Percentiles rank a stretch among this genome's conserved stretches.
Conservation (phyloP, 1,284 basidiomycete genomes). For the Abortiporus biennis region DNA sequence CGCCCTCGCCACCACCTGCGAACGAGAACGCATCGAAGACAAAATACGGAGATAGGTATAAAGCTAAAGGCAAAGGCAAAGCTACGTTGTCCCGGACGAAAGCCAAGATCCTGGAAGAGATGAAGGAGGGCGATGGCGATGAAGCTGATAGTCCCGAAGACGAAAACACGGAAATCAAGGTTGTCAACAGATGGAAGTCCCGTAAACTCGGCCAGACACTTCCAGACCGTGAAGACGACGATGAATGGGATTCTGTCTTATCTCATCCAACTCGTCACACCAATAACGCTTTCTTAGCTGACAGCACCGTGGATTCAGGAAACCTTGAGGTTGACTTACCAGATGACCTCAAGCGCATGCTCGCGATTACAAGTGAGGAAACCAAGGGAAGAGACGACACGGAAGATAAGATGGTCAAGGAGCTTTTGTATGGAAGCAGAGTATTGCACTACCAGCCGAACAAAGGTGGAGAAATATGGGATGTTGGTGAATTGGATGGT, state of each 20-base stretch:
- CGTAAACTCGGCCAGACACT: neutral
- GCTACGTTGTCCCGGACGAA: conserved; percentile 32
- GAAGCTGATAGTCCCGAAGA: conserved; percentile 29
- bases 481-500: conserved; percentile 58
- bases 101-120: conserved; percentile 20
- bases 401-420: conserved; percentile 51
- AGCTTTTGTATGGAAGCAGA: conserved; percentile 53
- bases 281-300: conserved; percentile 3
- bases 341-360: conserved; percentile 53
- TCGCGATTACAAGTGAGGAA: conserved; percentile 46
- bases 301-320: conserved; percentile 18
- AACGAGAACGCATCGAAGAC: conserved; percentile 22
- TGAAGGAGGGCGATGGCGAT: conserved; percentile 22
- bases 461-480: conserved; percentile 71
- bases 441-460: conserved; percentile 49
- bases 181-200: conserved; percentile 24
- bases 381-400: conserved; percentile 32
- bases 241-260: conserved; percentile 20
- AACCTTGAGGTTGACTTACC: conserved; percentile 55
- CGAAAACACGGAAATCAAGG: conserved; percentile 22
- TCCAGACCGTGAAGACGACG: conserved; percentile 18
- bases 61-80: conserved; percentile 29
- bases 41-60: conserved; percentile 29
- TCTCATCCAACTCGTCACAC: conserved; percentile 12
- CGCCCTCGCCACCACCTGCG: conserved; percentile 59